phyloP scores from a whole-genome alignment of 2,329 filamentous ascomycete genomes.

The Madurella mycetomatis region DNA sequence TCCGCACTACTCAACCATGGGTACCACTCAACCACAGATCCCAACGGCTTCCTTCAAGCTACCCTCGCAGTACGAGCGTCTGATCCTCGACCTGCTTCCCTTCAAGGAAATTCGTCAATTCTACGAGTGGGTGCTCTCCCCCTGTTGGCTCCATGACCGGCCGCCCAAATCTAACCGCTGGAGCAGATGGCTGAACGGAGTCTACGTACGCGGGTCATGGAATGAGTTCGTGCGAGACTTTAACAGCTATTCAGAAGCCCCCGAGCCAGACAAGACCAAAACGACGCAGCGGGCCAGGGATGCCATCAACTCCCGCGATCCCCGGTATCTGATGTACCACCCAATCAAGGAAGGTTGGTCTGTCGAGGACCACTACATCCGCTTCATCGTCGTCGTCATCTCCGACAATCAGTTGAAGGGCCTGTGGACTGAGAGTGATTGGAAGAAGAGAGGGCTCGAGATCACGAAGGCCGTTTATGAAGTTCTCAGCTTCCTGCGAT shows the following conservation, averaged over 20 bases:
- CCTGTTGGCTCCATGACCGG: background rate
- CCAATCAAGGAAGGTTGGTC: slow-evolving; percentile 36
- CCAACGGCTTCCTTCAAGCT: slow-evolving; percentile 8
- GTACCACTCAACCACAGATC: slow-evolving; percentile 7
- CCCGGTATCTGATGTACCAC: slow-evolving; percentile 34
- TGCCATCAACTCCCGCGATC: slow-evolving; percentile 28
- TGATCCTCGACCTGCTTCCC: slow-evolving; percentile 38
- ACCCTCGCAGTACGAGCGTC: slow-evolving; percentile 34
- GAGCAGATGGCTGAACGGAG: slow-evolving; percentile 31
- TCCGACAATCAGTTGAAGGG: slow-evolving; percentile 33
- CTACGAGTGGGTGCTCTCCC: slow-evolving; percentile 23
- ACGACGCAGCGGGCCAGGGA: slow-evolving; percentile 30
- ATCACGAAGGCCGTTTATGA: slow-evolving; percentile 36
- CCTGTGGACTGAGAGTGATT: slow-evolving; percentile 32
- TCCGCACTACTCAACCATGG: slow-evolving; percentile 8
- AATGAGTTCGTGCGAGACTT: slow-evolving; percentile 36
- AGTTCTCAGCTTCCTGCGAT: slow-evolving; percentile 34
- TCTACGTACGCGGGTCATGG: slow-evolving; percentile 34
- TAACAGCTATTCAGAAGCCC: slow-evolving; percentile 22
- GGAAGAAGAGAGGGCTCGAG: slow-evolving; percentile 30
- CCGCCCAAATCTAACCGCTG: background rate
- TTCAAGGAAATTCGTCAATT: slow-evolving; percentile 34
- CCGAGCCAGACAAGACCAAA: slow-evolving; percentile 34
- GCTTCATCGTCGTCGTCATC: slow-evolving; percentile 37
- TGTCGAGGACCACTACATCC: slow-evolving; percentile 35